Base-by-base conservation (phyloP, 2,329 filamentous ascomycete genomes). In the Teratosphaeria gauchensis region DNA sequence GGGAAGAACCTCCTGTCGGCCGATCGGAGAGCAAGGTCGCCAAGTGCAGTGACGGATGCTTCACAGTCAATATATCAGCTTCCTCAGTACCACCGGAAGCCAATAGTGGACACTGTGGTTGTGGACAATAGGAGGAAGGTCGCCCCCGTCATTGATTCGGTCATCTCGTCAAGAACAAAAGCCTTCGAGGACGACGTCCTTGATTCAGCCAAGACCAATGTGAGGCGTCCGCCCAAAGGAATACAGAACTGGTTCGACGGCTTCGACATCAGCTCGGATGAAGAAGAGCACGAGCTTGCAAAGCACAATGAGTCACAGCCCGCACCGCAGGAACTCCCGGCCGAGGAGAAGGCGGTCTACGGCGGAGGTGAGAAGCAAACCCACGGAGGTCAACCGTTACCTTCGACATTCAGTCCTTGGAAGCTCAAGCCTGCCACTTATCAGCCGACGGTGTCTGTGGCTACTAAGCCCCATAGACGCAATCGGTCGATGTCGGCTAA, bases 201-300 rank as follows among this genome's bases (percentile, higher is more conserved):
- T 63, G 76, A 78, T 60, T 75, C 71, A 63, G 72, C 76, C 57
- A 80, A 80, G 66, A 71, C 76, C 30, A 73, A 79, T 58, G 73
- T 79, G 19, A 71, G 76, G 38, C 69, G 76, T 35, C 77, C 77
- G 16, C 77, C 77, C 4, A 77, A 74, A 54, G 77, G 77, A 7
- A 76, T 78, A 31, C 71, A 78, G 60, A 75, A 80, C 60, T 80
- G 78, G 78, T 80, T 80, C 58, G 78, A 80, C 58, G 77, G 73
- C 3, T 67, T 78, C 11, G 72, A 71, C 42, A 64, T 66, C 56
- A 65, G 63, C 51, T 64, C 62, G 24, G 67, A 68, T 31, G 67
- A 68, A 32, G 66, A 69, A 3, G 67, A 67, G 24, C 58, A 61
- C 14, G 59, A 56, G 32, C 35, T 54, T 5, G 58, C 57, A 54